Evolutionary conservation across 2,329 filamentous ascomycete genomes (phyloP).

Genomic region (Aspergillus eucalypticola): DNA sequence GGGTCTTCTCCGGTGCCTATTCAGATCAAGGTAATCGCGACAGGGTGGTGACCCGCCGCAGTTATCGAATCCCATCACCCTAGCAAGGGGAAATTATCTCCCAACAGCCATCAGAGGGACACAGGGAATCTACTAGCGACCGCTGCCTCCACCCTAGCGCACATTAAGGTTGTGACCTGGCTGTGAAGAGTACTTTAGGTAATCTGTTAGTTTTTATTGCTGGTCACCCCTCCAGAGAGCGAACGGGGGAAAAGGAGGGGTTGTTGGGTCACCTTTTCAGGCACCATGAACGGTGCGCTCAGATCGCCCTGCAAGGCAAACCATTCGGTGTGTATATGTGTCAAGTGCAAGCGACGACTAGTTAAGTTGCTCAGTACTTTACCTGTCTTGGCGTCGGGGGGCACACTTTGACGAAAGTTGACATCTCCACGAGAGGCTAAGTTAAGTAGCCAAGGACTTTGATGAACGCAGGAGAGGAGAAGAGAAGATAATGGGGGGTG

Average conservation of each 20-base stretch:
- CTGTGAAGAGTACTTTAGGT: not conserved
- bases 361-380: not conserved
- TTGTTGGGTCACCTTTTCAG: not conserved
- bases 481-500: too few relatives aligned
- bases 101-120: not conserved
- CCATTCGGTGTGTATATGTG: not conserved
- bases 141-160: not conserved
- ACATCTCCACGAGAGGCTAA: slow-evolving; percentile 6
- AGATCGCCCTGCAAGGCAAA: slow-evolving; percentile 14
- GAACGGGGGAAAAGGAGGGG: not conserved
- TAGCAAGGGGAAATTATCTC: not conserved
- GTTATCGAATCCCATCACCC: not conserved
- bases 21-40: not conserved
- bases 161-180: slow-evolving; percentile 7
- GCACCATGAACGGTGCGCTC: slow-evolving; percentile 12
- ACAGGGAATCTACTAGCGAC: not conserved
- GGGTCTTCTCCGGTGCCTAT: not conserved
- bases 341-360: not conserved
- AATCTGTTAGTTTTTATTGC: not conserved
- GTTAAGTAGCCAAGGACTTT: not conserved
- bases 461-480: not conserved
- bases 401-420: not conserved
- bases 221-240: not conserved
- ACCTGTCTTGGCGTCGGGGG: not conserved
- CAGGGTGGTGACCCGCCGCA: not conserved